Evolutionary conservation across 306 rosid species (phyloP).

Genomic region (Corylus avellana): DNA sequence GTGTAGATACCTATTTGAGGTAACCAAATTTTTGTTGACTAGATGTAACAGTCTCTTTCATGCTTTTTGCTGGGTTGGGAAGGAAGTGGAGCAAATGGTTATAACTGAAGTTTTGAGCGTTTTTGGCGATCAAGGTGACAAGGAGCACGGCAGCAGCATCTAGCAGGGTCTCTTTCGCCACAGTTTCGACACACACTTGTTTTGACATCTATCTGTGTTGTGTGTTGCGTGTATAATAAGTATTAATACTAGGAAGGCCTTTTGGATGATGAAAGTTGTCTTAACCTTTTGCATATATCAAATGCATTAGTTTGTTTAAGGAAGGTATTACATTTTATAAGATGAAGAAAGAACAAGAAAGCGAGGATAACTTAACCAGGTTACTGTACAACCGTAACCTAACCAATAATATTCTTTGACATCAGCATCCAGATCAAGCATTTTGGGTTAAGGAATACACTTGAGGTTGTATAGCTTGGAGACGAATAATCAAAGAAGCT

Average conservation of each 20-base stretch:
- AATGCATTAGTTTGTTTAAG: not conserved
- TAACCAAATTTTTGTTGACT: not conserved
- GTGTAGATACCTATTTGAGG: not conserved
- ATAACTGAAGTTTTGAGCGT: not conserved
- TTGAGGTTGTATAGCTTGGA: conserved; percentile 96
- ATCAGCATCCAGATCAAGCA: conserved; percentile 95
- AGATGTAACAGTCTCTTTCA: not conserved
- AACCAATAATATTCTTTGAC: conserved; percentile 92
- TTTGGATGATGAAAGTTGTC: not conserved
- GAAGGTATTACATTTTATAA: too few species aligned
- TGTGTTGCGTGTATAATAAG: too few species aligned
- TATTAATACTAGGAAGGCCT: not conserved
- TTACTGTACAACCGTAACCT: conserved; percentile 93
- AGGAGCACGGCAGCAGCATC: not conserved
- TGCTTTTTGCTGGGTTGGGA: not conserved
- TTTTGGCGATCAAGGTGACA: too few species aligned
- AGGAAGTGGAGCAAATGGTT: not conserved
- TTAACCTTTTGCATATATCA: not conserved
- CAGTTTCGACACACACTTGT: not conserved
- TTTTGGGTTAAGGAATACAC: conserved; percentile 86
- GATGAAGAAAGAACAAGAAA: too few species aligned
- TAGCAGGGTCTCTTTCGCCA: not conserved
- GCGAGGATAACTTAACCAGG: conserved; percentile 4
- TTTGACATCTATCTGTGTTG: not conserved
- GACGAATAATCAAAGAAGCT: conserved; percentile 74